Base-by-base conservation (phyloP, 768 basidiomycete species). In the Austroboletus eburneus region DNA sequence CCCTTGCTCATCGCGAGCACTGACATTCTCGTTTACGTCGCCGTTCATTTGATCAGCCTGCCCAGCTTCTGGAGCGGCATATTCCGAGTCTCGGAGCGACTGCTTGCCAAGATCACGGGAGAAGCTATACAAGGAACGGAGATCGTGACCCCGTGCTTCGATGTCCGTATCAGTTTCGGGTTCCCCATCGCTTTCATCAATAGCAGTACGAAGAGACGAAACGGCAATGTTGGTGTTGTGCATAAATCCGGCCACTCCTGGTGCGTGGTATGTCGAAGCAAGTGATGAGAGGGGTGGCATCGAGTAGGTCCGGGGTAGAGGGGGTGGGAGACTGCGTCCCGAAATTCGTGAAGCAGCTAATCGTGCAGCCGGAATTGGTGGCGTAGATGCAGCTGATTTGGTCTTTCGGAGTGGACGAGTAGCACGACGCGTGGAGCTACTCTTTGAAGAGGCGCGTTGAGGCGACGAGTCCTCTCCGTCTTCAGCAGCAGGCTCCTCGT, bases 201-300 rank as follows among this genome's bases (percentile, higher is more conserved):
- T 68, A 17, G 66, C 62, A 1, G 65, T 66, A 13, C 65, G 64
- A 23, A 66, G 59, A 36, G 65, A 66, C 3, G 65, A 66, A 14
- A 66, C 66, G n/a, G 65, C 65, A 13, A 66, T 66, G 39, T 68
- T 68, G 9, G 65, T 66, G 47, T 68, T 66, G 49, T 54, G 55
- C 65, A 66, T 64, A 43, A 66, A 68, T 36, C 66, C 66, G 16
- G 41, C 53, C 3, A 23, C 30, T 20, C 54, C 46, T 16, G 65
- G 62, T 23, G 49, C 42, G 44, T 61, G 64, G 43, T 66, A 66
- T 34, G 66, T 27, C 6, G 64, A 24, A 3, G 57, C 17, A 8
- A 68, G 48, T 3, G 65, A 66, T 3, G 64, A 39, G 33, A 68
- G 56, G 13, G 65, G 66, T 8, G 65, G 65, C 45, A 68, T 45